phyloP scores from a whole-genome alignment of 257 asterid species.

The Salvia miltiorrhiza region DNA sequence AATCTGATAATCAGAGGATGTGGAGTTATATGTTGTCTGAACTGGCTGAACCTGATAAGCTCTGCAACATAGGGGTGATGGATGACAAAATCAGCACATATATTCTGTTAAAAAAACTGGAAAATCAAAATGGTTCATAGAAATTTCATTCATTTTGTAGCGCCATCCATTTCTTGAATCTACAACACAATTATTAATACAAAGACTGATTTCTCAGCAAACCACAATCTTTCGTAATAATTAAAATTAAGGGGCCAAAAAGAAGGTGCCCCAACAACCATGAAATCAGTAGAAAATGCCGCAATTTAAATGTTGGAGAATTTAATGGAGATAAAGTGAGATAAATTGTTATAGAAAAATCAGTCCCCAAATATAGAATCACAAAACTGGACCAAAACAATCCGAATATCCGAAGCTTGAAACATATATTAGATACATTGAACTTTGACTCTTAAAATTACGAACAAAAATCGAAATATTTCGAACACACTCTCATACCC shows the following conservation, averaged over 20 bases:
- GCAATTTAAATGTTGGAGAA: constrained; percentile 23
- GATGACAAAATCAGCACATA: not conserved
- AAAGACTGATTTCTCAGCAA: not conserved
- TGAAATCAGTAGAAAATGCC: constrained; percentile 14
- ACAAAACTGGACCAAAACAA: not conserved
- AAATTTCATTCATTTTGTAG: not conserved
- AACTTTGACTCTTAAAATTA: too few species aligned
- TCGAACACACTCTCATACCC: too few species aligned
- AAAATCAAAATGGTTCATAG: not conserved
- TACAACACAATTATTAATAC: not conserved
- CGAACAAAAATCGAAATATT: too few species aligned
- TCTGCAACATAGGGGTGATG: constrained; percentile 14
- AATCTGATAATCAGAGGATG: too few species aligned
- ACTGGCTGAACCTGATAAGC: constrained; percentile 21
- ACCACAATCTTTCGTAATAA: constrained; percentile 7
- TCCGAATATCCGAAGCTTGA: too few species aligned
- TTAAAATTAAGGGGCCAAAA: constrained; percentile 11
- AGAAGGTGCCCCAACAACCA: constrained; percentile 22
- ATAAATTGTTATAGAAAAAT: not conserved
- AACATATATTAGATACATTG: too few species aligned
- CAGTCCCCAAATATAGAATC: constrained; percentile 7
- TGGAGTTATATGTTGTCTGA: too few species aligned
- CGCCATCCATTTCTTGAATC: constrained; percentile 7
- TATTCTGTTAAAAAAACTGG: not conserved
- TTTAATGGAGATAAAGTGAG: constrained; percentile 9